A percentile compares a stretch with the other conserved stretches of the same genome.
Conservation (phyloP, 2,329 filamentous ascomycete species). For the Paraphaeosphaeria minitans region DNA sequence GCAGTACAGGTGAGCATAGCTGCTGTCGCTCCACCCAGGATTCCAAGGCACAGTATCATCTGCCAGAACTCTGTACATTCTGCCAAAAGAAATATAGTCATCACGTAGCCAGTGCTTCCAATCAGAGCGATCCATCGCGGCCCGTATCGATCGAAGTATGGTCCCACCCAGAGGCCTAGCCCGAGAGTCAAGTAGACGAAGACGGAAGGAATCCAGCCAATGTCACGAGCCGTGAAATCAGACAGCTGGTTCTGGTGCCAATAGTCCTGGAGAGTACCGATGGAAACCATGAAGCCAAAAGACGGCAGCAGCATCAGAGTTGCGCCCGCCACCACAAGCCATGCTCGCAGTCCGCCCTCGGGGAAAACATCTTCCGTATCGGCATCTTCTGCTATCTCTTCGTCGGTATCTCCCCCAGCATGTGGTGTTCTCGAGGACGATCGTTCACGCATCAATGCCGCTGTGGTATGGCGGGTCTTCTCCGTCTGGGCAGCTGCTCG, state of each 20-base stretch:
- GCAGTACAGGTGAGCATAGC: conserved; percentile 48
- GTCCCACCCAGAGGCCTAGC: conserved; percentile 82
- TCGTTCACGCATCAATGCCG: conserved; percentile 16
- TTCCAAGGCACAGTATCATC: conserved; percentile 47
- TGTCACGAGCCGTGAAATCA: conserved; percentile 62
- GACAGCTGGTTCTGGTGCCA: conserved; percentile 73
- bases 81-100: conserved; percentile 41
- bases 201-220: conserved; percentile 92
- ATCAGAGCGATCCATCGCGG: conserved; percentile 41
- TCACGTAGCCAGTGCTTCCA: conserved; percentile 32
- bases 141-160: conserved; percentile 62
- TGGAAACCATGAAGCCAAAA: conserved; percentile 52
- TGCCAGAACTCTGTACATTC: conserved; percentile 50
- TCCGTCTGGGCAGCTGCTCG: conserved; percentile 11
- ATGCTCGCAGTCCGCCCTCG: conserved; percentile 48
- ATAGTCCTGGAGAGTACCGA: conserved; percentile 81
- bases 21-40: conserved; percentile 47
- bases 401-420: conserved; percentile 6
- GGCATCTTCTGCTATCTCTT: conserved; percentile 16
- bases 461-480: conserved; percentile 17
- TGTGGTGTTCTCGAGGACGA: background rate
- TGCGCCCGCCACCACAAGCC: conserved; percentile 47
- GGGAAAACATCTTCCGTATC: conserved; percentile 42
- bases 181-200: conserved; percentile 84
- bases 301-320: conserved; percentile 41